Evolutionary conservation across 1,139 yeast genomes (phyloP).

Genomic region (Yamadazyma dushanensis): DNA sequence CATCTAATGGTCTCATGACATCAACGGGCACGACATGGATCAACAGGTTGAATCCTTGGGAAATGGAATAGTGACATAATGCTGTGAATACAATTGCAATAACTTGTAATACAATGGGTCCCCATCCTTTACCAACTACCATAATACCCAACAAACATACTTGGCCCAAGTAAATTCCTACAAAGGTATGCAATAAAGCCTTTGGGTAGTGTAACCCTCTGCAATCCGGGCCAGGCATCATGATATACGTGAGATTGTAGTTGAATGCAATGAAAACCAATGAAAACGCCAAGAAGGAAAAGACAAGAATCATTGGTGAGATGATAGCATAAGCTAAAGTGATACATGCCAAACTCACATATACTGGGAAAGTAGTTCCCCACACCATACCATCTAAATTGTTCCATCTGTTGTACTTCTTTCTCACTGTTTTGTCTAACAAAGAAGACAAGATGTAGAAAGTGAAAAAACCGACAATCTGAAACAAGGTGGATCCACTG

Average conservation of each 20-base stretch:
- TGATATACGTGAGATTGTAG: conserved; percentile 77
- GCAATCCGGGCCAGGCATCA: conserved; percentile 59
- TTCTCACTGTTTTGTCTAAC: conserved; percentile 81
- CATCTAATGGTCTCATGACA: conserved; percentile 70
- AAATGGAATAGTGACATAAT: conserved; percentile 62
- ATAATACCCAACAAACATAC: conserved; percentile 82
- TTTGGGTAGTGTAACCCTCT: conserved; percentile 87
- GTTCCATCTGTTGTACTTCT: conserved; percentile 75
- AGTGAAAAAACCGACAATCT: conserved; percentile 68
- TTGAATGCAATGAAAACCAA: conserved; percentile 76
- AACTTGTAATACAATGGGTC: conserved; percentile 78
- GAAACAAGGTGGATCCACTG: conserved; percentile 78
- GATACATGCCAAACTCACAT: conserved; percentile 80
- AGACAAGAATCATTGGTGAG: conserved; percentile 70
- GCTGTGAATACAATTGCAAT: conserved; percentile 64
- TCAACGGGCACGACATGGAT: conserved; percentile 61
- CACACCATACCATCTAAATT: conserved; percentile 65
- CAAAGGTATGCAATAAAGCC: conserved; percentile 84
- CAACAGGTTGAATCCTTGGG: conserved; percentile 64
- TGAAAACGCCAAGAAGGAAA: conserved; percentile 67
- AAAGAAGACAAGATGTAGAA: conserved; percentile 68
- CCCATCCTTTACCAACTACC: conserved; percentile 93
- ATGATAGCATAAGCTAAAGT: conserved; percentile 77
- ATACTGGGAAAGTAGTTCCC: conserved; percentile 89
- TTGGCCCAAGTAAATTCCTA: conserved; percentile 86